Evolutionary conservation across 2,329 filamentous ascomycete genomes (phyloP), one percentile per base, ranked within the genome.

Genomic region (Tolypocladium nubicola): DNA sequence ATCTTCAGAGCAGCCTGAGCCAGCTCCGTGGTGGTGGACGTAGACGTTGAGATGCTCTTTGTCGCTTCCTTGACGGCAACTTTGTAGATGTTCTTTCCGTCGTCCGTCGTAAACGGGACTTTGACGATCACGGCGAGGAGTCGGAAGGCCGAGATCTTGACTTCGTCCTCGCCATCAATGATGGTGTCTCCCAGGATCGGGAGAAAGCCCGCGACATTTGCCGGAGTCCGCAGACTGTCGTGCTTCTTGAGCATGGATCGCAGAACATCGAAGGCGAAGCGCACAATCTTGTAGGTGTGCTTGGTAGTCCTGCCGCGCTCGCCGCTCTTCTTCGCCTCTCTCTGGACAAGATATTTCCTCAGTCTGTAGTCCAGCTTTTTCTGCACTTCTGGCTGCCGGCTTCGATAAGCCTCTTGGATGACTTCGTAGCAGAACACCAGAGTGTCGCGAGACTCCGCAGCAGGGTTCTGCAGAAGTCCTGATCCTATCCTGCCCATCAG

Each of bases 341-440:
- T 88, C 66, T 92, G 90, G 35, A 96, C 79, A 10, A 97, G 77
- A 66, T 94, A 97, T 57, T 87, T 85, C 67, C 81, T 85, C 52
- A 86, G 77, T 60, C 79, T 81, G 19, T 82, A 80, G 63, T 88
- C 83, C 9, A 84, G 73, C 64, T 80, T 83, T n/a, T 73, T 71
- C 61, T 79, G 76, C 23, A 70, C 74, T 66, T 75, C 69, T 9
- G 75, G 77, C 63, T 77, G 81, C 56, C 80, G 77, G 58, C 81
- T 82, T 59, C 82, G 83, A 70, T 96, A 95, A 0, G 90, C 88
- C 61, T 92, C 87, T 67, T 95, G 89, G 45, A 97, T 89, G 52
- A 97, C 82, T 70, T 97, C 90, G 68, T 96, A 97, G 70, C 92
- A 96, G 71, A 99, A 97, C 0, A 96, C 76, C n/a, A 99, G 76